Evolutionary conservation across 805 yeast genomes (phyloP).

Genomic region (Monosporozyma siamensis): DNA sequence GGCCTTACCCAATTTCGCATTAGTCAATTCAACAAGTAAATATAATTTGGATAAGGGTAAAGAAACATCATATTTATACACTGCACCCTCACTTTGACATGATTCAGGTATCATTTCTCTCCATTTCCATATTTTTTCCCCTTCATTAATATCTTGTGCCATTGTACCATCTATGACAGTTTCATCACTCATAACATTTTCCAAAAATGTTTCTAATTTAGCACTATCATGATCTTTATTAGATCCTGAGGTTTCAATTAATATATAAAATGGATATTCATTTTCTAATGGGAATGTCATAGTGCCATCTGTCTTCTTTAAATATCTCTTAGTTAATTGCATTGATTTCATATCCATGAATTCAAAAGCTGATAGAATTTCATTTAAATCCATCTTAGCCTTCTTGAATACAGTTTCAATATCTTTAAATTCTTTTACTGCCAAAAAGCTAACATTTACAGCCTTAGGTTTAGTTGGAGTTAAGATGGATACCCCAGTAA

Average conservation of each 20-base stretch:
- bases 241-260: slow-evolving; percentile 95
- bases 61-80: slow-evolving; percentile 93
- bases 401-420: slow-evolving; percentile 73
- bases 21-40: slow-evolving; percentile 71
- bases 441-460: slow-evolving; percentile 81
- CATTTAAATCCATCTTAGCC: slow-evolving; percentile 72
- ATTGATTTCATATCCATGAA: slow-evolving; percentile 78
- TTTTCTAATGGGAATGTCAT: slow-evolving; percentile 68
- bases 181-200: slow-evolving; percentile 74
- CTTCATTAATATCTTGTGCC: slow-evolving; percentile 90
- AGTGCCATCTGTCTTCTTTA: slow-evolving; percentile 30
- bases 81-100: slow-evolving; percentile 78
- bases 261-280: slow-evolving; percentile 77
- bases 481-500: slow-evolving; percentile 81
- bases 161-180: slow-evolving; percentile 87
- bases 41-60: slow-evolving; percentile 76
- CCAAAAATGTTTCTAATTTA: slow-evolving; percentile 78
- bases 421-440: slow-evolving; percentile 69
- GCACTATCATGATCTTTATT: slow-evolving; percentile 88
- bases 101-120: slow-evolving; percentile 93
- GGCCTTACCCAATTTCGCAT: slow-evolving; percentile 45
- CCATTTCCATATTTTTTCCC: slow-evolving; percentile 84
- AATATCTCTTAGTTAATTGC: slow-evolving; percentile 49
- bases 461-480: slow-evolving; percentile 86
- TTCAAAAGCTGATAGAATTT: slow-evolving; percentile 86